A percentile compares a stretch with the other conserved stretches of the same genome.
These are phyloP conservation scores for Rhododendron henanense DNA, from an alignment of 148 eudicot genomes.

Conservation along the genomic window DNA sequence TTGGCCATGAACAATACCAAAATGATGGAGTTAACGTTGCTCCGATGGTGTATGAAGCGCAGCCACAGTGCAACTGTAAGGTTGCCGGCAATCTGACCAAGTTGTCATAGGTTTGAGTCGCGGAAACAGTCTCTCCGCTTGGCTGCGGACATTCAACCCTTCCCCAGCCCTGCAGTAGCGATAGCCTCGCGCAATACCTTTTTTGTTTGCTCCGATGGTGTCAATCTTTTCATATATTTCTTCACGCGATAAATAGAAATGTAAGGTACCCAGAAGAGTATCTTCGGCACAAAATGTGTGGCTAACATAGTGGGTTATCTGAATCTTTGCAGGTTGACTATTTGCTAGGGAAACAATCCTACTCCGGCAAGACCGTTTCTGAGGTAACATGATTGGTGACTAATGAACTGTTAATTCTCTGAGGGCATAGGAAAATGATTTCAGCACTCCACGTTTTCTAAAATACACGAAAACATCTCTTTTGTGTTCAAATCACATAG, in stretches of 20 bases:
- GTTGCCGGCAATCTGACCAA: too few species aligned
- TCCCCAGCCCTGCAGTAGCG: too few species aligned
- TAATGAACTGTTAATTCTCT: background rate
- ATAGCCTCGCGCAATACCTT: too few species aligned
- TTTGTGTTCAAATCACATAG: background rate
- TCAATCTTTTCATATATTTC: background rate
- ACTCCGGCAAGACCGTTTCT: conserved; percentile 77
- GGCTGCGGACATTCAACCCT: too few species aligned
- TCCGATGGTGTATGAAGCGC: background rate
- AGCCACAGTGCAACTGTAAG: too few species aligned
- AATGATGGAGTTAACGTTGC: background rate
- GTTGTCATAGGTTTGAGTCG: too few species aligned
- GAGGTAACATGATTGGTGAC: conserved; percentile 49
- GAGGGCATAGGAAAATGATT: background rate
- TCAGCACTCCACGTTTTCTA: background rate
- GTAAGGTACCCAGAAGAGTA: background rate
- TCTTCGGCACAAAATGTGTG: background rate
- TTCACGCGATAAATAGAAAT: background rate
- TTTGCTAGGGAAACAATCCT: conserved; percentile 84
- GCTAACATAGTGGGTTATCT: background rate
- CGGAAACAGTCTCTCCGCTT: too few species aligned
- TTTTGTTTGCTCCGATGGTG: background rate
- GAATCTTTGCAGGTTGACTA: conserved; percentile 59
- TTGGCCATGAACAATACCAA: background rate
- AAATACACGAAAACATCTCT: background rate